These are phyloP conservation scores for Desmodesmus armatus DNA, from an alignment of 139 green algal species.

Conservation along the genomic window DNA sequence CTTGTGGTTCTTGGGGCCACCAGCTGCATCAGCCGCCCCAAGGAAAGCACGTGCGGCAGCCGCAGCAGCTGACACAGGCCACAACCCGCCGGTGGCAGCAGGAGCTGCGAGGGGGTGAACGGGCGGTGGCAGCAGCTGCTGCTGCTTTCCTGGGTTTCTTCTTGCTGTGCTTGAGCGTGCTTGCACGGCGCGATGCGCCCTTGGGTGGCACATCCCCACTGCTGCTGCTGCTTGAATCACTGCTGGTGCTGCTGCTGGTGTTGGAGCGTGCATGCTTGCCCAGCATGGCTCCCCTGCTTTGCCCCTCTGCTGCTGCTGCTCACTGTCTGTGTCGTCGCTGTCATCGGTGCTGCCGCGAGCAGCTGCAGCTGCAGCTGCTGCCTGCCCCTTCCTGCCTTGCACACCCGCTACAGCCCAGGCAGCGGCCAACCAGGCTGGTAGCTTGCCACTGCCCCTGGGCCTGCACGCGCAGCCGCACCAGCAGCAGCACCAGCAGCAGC, in stretches of 20 bases:
- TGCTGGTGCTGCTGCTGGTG: slow-evolving; percentile 15
- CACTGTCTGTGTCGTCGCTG: background rate
- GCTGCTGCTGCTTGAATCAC: slow-evolving; percentile 2
- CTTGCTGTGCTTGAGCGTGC: background rate
- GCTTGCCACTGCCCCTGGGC: too few relatives aligned
- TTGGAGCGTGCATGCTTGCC: background rate
- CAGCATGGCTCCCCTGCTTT: background rate
- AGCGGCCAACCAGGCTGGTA: too few relatives aligned
- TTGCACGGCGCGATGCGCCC: too few relatives aligned
- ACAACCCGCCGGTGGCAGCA: too few relatives aligned
- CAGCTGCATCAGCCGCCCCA: background rate
- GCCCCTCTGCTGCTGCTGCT: background rate
- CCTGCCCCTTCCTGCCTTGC: too few relatives aligned
- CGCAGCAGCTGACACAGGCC: background rate
- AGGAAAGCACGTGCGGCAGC: background rate
- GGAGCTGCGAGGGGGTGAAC: too few relatives aligned
- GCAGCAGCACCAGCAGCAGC: background rate
- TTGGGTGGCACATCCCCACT: too few relatives aligned
- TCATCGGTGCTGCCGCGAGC: background rate
- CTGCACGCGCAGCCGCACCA: background rate
- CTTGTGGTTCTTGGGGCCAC: slow-evolving; percentile 1
- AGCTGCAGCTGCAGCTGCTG: background rate
- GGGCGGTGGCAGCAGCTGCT: background rate
- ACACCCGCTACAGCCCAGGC: too few relatives aligned
- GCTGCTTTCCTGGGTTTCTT: slow-evolving; percentile 1